Base-by-base conservation (phyloP, 805 yeast species). In the Tetrapisispora nanseiensis region DNA sequence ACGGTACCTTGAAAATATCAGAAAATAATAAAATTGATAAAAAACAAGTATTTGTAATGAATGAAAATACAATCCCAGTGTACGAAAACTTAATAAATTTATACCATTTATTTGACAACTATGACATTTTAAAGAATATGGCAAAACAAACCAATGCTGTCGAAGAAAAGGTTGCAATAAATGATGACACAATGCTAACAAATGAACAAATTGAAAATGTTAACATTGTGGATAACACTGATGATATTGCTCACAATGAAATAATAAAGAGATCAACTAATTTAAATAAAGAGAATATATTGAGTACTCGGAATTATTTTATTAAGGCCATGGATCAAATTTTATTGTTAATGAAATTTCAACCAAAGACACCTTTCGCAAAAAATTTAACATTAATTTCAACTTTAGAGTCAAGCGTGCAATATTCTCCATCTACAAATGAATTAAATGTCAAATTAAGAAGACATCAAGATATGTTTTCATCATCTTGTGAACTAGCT, bases 401-500 rank as follows among this genome's bases (percentile, higher is more conserved):
- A 4, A 48, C 57, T 10, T 11, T 54, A 2, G 40, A 48, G 31
- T 48, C 55, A n/a, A 47, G 39, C 11, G 45, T 49, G 2, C 45
- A 42, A 12, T 49, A 43, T 32, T 47, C 50, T 12, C 55, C 58
- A 12, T 47, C 56, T 2, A 49, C 49, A 15, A 54, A 59, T 36
- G 57, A 52, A 36, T 37, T 53, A 6, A 40, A 48, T 18, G 51
- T 58, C 10, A 48, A 53, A 27, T 37, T 58, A 33, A 43, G 53
- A 27, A 59, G 62, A 39, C 55, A 61, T 18, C 47, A 62, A 35
- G 72, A 70, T 44, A 67, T 70, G 66, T 61, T 70, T 23, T 77
- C 73, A 46, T 57, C 73, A 37, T 55, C 72, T 6, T 77, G 82
- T 50, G 73, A 70, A 43, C 60, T 74, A 4, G 80, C 79, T 13